These are phyloP conservation scores for Dinochytrium kinnereticum DNA, from an alignment of 371 early-diverging fungal genomes.

Conservation along the genomic window DNA sequence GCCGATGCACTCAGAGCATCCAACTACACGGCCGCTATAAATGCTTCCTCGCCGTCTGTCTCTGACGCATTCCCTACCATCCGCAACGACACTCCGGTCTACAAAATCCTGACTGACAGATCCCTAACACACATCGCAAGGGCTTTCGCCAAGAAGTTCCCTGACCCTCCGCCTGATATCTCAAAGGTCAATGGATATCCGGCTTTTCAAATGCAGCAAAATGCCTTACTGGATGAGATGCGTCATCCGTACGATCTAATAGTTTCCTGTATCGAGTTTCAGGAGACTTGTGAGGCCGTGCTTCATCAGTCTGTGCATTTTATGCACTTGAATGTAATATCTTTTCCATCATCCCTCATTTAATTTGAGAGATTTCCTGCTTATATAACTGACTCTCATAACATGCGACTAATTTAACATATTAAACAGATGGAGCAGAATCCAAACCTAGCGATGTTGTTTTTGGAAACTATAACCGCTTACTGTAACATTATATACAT, in stretches of 20 bases:
- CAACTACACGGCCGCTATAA: background rate
- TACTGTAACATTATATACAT: background rate
- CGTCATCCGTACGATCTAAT: background rate
- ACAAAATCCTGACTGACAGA: background rate
- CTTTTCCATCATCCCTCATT: background rate
- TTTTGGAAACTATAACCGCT: background rate
- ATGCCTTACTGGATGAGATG: background rate
- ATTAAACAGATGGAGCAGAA: slow-evolving; percentile 3
- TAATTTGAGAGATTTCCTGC: background rate
- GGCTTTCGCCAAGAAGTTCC: background rate
- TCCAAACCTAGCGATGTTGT: background rate
- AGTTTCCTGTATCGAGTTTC: background rate
- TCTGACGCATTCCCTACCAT: background rate
- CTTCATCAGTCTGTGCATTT: slow-evolving; percentile 13
- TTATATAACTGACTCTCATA: too few species aligned
- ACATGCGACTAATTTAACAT: background rate
- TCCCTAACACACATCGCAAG: background rate
- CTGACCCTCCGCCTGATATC: background rate
- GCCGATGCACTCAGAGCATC: too few species aligned
- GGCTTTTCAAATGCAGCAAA: background rate
- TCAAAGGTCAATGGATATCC: background rate
- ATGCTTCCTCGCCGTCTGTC: background rate
- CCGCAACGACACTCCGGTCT: background rate
- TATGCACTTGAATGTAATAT: background rate
- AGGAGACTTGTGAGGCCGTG: slow-evolving; percentile 3